Conservation (phyloP, 805 yeast genomes). For the Wickerhamiella shivajii region DNA sequence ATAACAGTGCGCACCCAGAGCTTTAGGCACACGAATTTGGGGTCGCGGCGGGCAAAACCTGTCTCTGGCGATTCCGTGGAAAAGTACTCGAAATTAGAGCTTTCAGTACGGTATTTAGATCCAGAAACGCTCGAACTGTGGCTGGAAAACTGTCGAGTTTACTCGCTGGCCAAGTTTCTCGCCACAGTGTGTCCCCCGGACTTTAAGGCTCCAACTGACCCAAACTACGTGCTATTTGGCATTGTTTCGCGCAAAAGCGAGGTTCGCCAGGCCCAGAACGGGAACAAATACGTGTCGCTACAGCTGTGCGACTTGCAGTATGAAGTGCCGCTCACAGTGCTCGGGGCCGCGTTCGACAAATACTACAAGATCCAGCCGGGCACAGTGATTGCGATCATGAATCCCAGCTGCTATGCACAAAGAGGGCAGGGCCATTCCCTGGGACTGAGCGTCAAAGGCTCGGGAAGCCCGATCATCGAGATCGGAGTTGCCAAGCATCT, state of each 20-base stretch:
- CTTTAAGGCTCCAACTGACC: slow-evolving; percentile 49
- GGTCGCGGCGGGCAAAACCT: too few species aligned
- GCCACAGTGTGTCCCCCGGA: slow-evolving; percentile 58
- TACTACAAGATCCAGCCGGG: slow-evolving; percentile 67
- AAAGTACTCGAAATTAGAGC: too few species aligned
- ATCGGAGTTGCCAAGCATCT: slow-evolving; percentile 57
- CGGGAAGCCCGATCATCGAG: slow-evolving; percentile 43
- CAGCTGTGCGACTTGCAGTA: slow-evolving; percentile 54
- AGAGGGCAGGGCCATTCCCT: slow-evolving; percentile 26
- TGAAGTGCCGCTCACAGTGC: slow-evolving; percentile 44
- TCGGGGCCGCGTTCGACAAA: slow-evolving; percentile 51
- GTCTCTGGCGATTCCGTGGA: too few species aligned
- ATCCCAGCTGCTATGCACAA: slow-evolving; percentile 42
- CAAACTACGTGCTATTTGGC: slow-evolving; percentile 75
- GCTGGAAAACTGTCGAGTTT: slow-evolving; percentile 36
- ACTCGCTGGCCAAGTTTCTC: slow-evolving; percentile 43
- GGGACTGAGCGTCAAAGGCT: slow-evolving; percentile 39
- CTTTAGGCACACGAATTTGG: too few species aligned
- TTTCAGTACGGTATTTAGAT: slow-evolving; percentile 33
- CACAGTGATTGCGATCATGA: slow-evolving; percentile 55
- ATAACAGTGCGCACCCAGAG: too few species aligned
- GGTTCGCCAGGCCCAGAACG: slow-evolving; percentile 27
- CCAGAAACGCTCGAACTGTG: slow-evolving; percentile 24
- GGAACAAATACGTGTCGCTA: slow-evolving; percentile 44
- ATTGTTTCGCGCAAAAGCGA: slow-evolving; percentile 44